phyloP scores from a whole-genome alignment of 2,329 filamentous ascomycete genomes.

The Emergomyces orientalis region DNA sequence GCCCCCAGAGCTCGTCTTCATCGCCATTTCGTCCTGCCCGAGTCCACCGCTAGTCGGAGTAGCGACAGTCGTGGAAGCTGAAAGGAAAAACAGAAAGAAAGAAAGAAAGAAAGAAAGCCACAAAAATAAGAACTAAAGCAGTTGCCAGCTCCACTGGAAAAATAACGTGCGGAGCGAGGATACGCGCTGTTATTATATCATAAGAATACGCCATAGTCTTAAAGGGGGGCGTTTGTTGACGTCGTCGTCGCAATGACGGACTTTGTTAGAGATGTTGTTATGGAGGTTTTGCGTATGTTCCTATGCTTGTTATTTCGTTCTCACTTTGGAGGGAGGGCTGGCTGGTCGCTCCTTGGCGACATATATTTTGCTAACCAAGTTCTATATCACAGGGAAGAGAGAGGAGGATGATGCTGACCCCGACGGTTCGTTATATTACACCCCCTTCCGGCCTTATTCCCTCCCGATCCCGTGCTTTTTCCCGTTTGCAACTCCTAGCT shows the following conservation, averaged over 20 bases:
- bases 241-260: slow-evolving; percentile 25
- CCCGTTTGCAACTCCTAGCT: not conserved
- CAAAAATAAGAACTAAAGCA: no score
- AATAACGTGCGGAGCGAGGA: not conserved
- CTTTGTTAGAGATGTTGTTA: slow-evolving; percentile 28
- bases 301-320: not conserved
- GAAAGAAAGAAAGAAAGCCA: not conserved
- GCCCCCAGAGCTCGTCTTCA: slow-evolving; percentile 25
- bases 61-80: not conserved
- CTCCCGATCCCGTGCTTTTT: not conserved
- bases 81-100: not conserved
- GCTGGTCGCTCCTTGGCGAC: not conserved
- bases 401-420: slow-evolving; percentile 16
- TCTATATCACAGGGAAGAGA: slow-evolving; percentile 12
- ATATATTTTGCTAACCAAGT: slow-evolving; percentile 1
- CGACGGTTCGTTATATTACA: slow-evolving; percentile 14
- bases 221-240: no score
- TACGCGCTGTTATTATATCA: no score
- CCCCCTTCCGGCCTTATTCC: not conserved
- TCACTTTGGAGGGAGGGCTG: not conserved
- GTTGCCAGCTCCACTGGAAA: not conserved
- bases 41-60: slow-evolving; percentile 8
- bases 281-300: slow-evolving; percentile 30
- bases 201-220: no score
- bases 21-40: slow-evolving; percentile 20